These are phyloP conservation scores for Torulaspora microellipsoides DNA, from an alignment of 805 yeast species.

Conservation along the genomic window DNA sequence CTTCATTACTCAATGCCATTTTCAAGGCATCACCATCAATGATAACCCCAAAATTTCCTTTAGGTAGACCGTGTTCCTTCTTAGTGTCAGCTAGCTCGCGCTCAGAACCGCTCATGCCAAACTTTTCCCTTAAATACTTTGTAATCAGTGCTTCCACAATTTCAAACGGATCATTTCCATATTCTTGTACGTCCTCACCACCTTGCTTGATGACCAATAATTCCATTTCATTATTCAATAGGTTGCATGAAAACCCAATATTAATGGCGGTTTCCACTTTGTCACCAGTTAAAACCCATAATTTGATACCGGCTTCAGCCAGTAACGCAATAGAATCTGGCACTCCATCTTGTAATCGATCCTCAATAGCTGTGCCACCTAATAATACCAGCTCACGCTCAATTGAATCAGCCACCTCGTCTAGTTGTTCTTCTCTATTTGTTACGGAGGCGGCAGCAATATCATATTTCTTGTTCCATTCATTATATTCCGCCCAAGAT, in stretches of 20 bases:
- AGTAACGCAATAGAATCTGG: slow-evolving; percentile 71
- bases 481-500: slow-evolving; percentile 54
- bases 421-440: slow-evolving; percentile 67
- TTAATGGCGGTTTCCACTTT: slow-evolving; percentile 87
- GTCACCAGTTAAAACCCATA: slow-evolving; percentile 87
- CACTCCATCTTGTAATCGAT: slow-evolving; percentile 79
- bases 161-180: slow-evolving; percentile 37
- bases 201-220: slow-evolving; percentile 49
- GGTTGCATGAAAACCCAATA: slow-evolving; percentile 80
- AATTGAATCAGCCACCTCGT: slow-evolving; percentile 66
- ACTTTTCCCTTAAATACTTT: slow-evolving; percentile 50
- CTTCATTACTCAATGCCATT: slow-evolving; percentile 43
- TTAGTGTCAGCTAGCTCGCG: slow-evolving; percentile 55
- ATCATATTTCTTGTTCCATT: slow-evolving; percentile 60
- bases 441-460: slow-evolving; percentile 61
- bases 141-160: slow-evolving; percentile 47
- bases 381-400: slow-evolving; percentile 60
- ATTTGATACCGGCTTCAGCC: slow-evolving; percentile 72
- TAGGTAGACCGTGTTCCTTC: slow-evolving; percentile 59
- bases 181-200: slow-evolving; percentile 49
- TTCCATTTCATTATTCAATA: slow-evolving; percentile 72
- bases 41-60: slow-evolving; percentile 61
- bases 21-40: slow-evolving; percentile 79
- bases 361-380: slow-evolving; percentile 88
- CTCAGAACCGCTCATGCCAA: slow-evolving; percentile 53